Evolutionary conservation across 192 early-diverging fungal genomes (phyloP).

Genomic region (Phlyctochytrium bullatum): DNA sequence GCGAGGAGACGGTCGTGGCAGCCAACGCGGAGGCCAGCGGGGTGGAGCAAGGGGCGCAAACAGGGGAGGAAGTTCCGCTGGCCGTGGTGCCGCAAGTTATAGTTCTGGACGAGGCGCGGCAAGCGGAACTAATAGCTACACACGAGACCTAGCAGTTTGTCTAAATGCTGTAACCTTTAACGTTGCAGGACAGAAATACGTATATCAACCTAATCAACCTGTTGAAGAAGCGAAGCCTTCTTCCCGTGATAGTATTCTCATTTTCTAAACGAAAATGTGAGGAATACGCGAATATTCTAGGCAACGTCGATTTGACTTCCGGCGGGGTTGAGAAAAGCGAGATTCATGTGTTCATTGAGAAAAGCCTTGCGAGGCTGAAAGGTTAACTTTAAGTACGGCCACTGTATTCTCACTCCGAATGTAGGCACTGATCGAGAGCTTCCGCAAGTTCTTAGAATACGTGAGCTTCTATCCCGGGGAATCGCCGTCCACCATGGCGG

Average conservation of each 20-base stretch:
- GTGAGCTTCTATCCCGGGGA: conserved; percentile 81
- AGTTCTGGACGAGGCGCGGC: conserved; percentile 19
- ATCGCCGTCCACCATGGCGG: conserved; percentile 98
- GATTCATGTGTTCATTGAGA: conserved; percentile 85
- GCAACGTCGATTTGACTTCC: conserved; percentile 77
- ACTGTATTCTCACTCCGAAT: background rate
- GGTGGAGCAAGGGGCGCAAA: conserved; percentile 31
- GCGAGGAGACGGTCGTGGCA: conserved; percentile 45
- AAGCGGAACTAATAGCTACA: conserved; percentile 23
- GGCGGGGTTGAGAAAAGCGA: conserved; percentile 76
- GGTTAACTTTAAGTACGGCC: conserved; percentile 11
- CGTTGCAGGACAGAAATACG: conserved; percentile 65
- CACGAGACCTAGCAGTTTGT: conserved; percentile 18
- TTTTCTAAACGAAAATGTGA: conserved; percentile 97
- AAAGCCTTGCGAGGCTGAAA: conserved; percentile 75
- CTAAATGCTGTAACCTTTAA: conserved; percentile 34
- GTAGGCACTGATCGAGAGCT: conserved; percentile 74
- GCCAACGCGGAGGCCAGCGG: conserved; percentile 38
- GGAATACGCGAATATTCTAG: conserved; percentile 76
- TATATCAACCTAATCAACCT: conserved; percentile 76
- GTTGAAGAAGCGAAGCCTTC: conserved; percentile 70
- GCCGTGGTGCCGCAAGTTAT: conserved; percentile 44
- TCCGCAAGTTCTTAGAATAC: conserved; percentile 85
- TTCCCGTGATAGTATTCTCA: conserved; percentile 90
- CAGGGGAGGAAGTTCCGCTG: conserved; percentile 29